Evolutionary conservation across 2,329 filamentous ascomycete genomes (phyloP).

Genomic region (Chaetoscypha palmicola): DNA sequence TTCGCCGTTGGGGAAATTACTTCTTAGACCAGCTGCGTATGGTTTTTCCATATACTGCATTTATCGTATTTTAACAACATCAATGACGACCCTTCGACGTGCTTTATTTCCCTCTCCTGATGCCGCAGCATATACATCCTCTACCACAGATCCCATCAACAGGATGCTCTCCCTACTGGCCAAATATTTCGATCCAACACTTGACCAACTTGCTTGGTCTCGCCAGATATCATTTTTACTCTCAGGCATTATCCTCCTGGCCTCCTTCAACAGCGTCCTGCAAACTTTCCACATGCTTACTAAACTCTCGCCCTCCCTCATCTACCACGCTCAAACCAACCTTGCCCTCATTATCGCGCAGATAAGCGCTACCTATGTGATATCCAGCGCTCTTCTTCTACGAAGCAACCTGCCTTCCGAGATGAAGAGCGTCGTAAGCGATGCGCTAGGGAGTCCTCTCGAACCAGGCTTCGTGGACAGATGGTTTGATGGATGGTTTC

Average conservation of each 20-base stretch:
- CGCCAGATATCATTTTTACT: conserved; percentile 79
- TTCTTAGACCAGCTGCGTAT: conserved; percentile 55
- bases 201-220: conserved; percentile 78
- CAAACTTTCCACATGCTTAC: conserved; percentile 80
- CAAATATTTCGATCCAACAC: conserved; percentile 74
- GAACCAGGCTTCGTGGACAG: conserved; percentile 63
- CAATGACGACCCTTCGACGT: conserved; percentile 59
- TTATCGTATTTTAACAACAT: conserved; percentile 71
- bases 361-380: conserved; percentile 78
- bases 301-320: conserved; percentile 65
- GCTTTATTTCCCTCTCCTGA: conserved; percentile 30
- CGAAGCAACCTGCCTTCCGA: conserved; percentile 71
- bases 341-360: conserved; percentile 74
- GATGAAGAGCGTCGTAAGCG: conserved; percentile 68
- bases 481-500: conserved; percentile 87
- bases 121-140: conserved; percentile 42
- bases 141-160: conserved; percentile 74
- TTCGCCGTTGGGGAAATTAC: conserved; percentile 57
- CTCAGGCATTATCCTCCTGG: conserved; percentile 73
- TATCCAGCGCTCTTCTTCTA: conserved; percentile 69
- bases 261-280: conserved; percentile 74
- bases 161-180: conserved; percentile 73
- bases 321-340: conserved; percentile 65
- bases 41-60: conserved; percentile 76
- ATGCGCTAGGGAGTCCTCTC: conserved; percentile 69